Evolutionary conservation across 108 stramenopile genomes (phyloP).

Genomic region (Skeletonema potamos): DNA sequence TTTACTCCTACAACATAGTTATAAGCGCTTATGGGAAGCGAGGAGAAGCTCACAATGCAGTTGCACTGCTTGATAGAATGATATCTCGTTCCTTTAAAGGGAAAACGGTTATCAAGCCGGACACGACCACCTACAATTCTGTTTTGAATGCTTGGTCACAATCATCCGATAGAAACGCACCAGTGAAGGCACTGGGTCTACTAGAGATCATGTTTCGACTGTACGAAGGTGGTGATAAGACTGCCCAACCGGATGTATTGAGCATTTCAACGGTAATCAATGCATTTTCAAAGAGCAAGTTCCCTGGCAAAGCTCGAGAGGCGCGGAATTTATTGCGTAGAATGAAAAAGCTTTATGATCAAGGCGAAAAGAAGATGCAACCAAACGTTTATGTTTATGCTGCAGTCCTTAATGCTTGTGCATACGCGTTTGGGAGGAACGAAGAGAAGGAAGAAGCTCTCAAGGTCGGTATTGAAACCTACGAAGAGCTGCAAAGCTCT

Average conservation of each 20-base stretch:
- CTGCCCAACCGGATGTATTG: constrained; percentile 26
- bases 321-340: constrained; percentile 25
- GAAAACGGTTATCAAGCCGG: constrained; percentile 32
- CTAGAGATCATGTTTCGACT: constrained; percentile 42
- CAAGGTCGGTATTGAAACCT: constrained; percentile 39
- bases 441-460: constrained; percentile 43
- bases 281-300: constrained; percentile 41
- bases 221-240: constrained; percentile 22
- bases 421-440: constrained; percentile 32
- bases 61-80: constrained; percentile 46
- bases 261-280: constrained; percentile 50
- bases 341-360: constrained; percentile 37
- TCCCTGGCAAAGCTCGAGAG: constrained; percentile 35
- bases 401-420: constrained; percentile 41
- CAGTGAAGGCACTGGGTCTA: constrained; percentile 39
- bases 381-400: constrained; percentile 43
- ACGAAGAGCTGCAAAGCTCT: constrained; percentile 33
- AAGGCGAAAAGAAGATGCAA: constrained; percentile 26
- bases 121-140: constrained; percentile 62
- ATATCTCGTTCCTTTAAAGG: constrained; percentile 8
- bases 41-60: constrained; percentile 34
- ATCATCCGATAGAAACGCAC: constrained; percentile 43
- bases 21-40: constrained; percentile 44
- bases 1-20: constrained; percentile 52
- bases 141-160: constrained; percentile 63